Evolutionary conservation across 1,284 basidiomycete species (phyloP), one percentile per base, ranked within the genome.

Genomic region (Fomitiporia mediterranea): DNA sequence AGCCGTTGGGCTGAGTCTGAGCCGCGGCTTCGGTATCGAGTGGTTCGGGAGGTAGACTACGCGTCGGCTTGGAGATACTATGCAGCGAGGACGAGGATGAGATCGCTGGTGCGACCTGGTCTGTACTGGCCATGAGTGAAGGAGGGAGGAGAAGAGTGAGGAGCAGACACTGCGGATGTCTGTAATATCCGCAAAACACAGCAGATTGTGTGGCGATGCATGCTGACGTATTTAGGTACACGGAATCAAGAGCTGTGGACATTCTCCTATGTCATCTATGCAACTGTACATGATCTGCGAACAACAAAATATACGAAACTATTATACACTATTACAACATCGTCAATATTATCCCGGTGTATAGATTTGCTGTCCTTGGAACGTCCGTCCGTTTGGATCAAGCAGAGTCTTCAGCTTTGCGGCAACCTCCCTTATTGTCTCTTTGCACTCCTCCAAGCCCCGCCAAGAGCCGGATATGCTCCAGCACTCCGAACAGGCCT

Each of bases 401-500:
- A 89, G 69, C 44, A 90, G 67, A 53, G 70, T 78, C 68, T 83
- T 84, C 62, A 90, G 71, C 65, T 80, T 82, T 38, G 69, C 69
- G 13, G 83, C 87, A 32, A 83, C 77, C 42, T 73, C 77, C 50
- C 78, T 74, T 23, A 90, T 79, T 4, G 76, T 75, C 11, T 80
- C 79, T 57, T 80, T 74, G 62, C 79, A 80, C 25, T 80, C 79
- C 43, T 81, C 79, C 59, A 89, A 69, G 17, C 81, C 83, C 30
- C 78, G 72, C 83, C 84, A 90, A 15, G 79, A 79, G 0, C 80
- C 81, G 0, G 83, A 80, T 3, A 82, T 80, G 15, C 76, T 82
- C 89, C 89, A 91, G 68, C 88, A 89, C 67, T 91, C 89, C 2
- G 87, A 88, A 65, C 88, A 90, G 5, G 89, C 86, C 63, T 79